phyloP scores from a whole-genome alignment of 495 filamentous ascomycete species.

The Penicillium robsamsonii region DNA sequence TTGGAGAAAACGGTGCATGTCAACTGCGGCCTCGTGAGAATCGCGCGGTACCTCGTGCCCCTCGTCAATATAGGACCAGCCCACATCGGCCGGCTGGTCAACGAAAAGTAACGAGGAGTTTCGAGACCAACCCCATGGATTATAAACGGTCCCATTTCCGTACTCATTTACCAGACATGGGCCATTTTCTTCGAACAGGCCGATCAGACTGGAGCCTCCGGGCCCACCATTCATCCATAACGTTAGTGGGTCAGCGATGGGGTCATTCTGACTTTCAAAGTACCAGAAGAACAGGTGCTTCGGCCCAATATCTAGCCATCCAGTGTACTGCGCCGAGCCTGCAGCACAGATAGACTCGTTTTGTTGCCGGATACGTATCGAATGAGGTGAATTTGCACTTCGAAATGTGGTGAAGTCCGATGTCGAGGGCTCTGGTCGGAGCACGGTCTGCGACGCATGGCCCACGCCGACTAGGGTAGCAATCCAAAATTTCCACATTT shows the following conservation, averaged over 20 bases:
- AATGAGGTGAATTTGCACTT: constrained; percentile 29
- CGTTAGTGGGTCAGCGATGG: constrained; percentile 49
- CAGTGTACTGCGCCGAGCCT: constrained; percentile 39
- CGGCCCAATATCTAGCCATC: constrained; percentile 35
- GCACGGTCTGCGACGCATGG: constrained; percentile 14
- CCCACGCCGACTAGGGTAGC: constrained; percentile 8
- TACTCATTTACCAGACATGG: constrained; percentile 45
- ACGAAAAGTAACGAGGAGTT: constrained; percentile 47
- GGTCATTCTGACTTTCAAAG: constrained; percentile 56
- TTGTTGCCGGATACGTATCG: constrained; percentile 40
- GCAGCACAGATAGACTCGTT: constrained; percentile 39
- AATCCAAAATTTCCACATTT: constrained; percentile 5
- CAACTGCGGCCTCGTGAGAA: constrained; percentile 29
- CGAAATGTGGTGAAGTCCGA: constrained; percentile 20
- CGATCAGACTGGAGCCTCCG: constrained; percentile 40
- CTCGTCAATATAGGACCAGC: constrained; percentile 44
- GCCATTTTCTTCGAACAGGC: constrained; percentile 37
- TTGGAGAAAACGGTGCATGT: constrained; percentile 45
- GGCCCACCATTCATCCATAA: constrained; percentile 59
- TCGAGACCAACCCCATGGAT: constrained; percentile 48
- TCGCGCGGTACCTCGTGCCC: constrained; percentile 27
- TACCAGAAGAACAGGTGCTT: constrained; percentile 62
- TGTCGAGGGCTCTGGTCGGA: constrained; percentile 3
- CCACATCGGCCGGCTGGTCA: constrained; percentile 45
- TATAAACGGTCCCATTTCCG: constrained; percentile 39